Conservation (phyloP, 345 rosid species). For the Moricandia arvensis region DNA sequence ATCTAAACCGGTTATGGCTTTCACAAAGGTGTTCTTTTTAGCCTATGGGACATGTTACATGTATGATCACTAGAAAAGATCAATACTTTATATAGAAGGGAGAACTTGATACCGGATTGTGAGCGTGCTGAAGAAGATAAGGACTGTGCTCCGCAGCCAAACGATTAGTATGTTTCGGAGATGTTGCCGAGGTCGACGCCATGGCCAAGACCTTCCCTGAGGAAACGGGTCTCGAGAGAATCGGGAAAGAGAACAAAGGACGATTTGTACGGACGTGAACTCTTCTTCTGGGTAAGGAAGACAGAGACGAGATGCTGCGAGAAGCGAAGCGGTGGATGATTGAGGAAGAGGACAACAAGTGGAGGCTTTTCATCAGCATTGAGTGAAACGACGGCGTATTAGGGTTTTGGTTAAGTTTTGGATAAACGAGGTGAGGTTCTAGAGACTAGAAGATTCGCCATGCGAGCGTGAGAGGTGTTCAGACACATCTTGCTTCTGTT, state of each 20-base stretch:
- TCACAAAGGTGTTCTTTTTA: not conserved
- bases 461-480: constrained; percentile 24
- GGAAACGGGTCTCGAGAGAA: constrained; percentile 39
- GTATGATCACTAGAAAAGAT: not conserved
- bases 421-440: not conserved
- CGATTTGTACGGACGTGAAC: not conserved
- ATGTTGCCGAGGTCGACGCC: constrained; percentile 44
- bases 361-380: constrained; percentile 37
- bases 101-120: constrained; percentile 59
- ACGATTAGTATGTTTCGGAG: constrained; percentile 59
- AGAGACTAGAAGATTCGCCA: constrained; percentile 18
- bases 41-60: too few relatives aligned
- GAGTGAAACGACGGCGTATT: constrained; percentile 21
- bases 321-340: constrained; percentile 28
- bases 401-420: not conserved
- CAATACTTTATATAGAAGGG: not conserved
- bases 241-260: constrained; percentile 28
- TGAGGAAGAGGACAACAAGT: constrained; percentile 33
- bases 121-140: constrained; percentile 89
- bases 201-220: constrained; percentile 45
- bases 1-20: constrained; percentile 8
- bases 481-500: constrained; percentile 33
- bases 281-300: constrained; percentile 23
- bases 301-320: constrained; percentile 26
- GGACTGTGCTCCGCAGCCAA: constrained; percentile 86